phyloP scores from a whole-genome alignment of 2,329 filamentous ascomycete species.

The Cladobotryum mycophilum region DNA sequence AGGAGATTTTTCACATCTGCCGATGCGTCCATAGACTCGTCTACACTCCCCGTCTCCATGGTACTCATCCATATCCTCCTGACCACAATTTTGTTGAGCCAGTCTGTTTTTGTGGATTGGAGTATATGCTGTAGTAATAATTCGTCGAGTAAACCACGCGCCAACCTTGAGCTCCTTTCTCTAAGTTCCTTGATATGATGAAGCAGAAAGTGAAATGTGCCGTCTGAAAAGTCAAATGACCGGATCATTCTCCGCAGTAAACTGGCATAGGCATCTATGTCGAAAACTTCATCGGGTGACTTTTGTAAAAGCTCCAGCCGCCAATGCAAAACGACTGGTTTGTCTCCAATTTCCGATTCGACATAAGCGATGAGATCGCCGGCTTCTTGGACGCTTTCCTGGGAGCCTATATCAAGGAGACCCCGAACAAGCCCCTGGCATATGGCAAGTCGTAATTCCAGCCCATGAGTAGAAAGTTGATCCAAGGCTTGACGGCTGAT shows the following conservation, averaged over 20 bases:
- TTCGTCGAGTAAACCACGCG: constrained; percentile 51
- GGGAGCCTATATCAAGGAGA: constrained; percentile 41
- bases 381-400: constrained; percentile 44
- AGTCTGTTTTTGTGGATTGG: constrained; percentile 42
- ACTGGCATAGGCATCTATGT: constrained; percentile 41
- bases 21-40: constrained; percentile 15
- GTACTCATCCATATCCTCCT: constrained; percentile 62
- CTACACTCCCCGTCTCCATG: constrained; percentile 31
- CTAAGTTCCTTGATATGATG: constrained; percentile 62
- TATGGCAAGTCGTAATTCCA: constrained; percentile 60
- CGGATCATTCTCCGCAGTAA: constrained; percentile 58
- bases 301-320: constrained; percentile 59
- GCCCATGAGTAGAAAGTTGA: constrained; percentile 49
- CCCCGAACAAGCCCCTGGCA: constrained; percentile 57
- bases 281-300: constrained; percentile 40
- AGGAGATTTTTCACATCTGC: constrained; percentile 18
- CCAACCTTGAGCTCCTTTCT: constrained; percentile 43
- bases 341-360: constrained; percentile 56
- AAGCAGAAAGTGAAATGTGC: constrained; percentile 60
- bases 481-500: constrained; percentile 51
- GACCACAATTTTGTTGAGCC: constrained; percentile 65
- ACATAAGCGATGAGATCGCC: constrained; percentile 53
- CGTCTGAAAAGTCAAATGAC: constrained; percentile 52
- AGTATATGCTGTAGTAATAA: constrained; percentile 56
- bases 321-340: constrained; percentile 59